These are phyloP conservation scores for Arctium minus DNA, from an alignment of 129 eudicot species.

Conservation along the genomic window DNA sequence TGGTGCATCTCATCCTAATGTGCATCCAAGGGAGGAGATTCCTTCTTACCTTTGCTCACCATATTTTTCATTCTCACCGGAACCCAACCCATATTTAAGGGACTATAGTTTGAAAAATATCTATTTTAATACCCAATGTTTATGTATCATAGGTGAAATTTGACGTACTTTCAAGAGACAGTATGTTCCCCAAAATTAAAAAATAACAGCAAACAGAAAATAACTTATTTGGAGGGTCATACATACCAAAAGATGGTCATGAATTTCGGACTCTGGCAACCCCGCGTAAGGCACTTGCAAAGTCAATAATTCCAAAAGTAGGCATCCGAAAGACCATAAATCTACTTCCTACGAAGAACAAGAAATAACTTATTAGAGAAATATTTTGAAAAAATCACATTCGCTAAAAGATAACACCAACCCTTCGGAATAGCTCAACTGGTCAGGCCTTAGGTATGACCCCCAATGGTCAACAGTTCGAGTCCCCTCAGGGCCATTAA, in stretches of 20 bases:
- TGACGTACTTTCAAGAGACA: not conserved
- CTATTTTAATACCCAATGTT: not conserved
- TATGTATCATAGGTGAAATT: not conserved
- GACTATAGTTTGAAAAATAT: not conserved
- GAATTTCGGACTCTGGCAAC: conserved; percentile 60
- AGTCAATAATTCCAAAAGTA: conserved; percentile 76
- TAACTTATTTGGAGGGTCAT: not conserved
- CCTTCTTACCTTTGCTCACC: too few relatives aligned
- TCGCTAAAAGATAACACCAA: not conserved
- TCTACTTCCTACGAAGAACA: conserved; percentile 70
- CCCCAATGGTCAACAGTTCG: not conserved
- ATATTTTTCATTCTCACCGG: too few relatives aligned
- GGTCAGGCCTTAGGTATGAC: not conserved
- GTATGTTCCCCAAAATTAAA: not conserved
- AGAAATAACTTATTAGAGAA: not conserved
- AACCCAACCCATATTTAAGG: not conserved
- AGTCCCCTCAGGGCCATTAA: not conserved
- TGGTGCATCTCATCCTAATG: too few relatives aligned
- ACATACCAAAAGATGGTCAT: conserved; percentile 56
- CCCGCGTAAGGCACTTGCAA: conserved; percentile 74
- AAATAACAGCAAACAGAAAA: not conserved
- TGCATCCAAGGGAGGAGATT: too few relatives aligned
- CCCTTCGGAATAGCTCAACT: not conserved
- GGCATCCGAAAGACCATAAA: conserved; percentile 93
- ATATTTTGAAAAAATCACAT: not conserved